These are phyloP conservation scores for Penicillium sp. DNA, from an alignment of 2,329 filamentous ascomycete genomes.

Conservation along the genomic window DNA sequence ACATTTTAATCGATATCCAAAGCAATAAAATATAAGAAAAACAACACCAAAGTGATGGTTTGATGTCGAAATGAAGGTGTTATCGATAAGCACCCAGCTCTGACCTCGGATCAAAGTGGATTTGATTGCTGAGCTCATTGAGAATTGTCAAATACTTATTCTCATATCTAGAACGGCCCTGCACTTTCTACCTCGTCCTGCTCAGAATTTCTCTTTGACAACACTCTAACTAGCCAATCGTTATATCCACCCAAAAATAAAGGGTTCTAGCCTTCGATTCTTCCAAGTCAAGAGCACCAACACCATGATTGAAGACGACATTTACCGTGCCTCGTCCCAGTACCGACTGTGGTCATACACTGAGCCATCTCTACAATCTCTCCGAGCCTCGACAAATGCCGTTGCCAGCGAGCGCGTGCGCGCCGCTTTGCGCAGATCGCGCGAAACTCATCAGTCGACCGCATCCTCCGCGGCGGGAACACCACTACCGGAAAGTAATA, in stretches of 20 bases:
- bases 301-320: conserved; percentile 80
- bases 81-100: conserved; percentile 5
- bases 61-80: no score
- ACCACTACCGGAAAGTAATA: conserved; percentile 31
- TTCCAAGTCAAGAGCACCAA: neutral
- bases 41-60: neutral
- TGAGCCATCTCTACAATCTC: conserved; percentile 64
- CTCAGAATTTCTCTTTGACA: neutral
- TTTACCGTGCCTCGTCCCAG: conserved; percentile 87
- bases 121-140: neutral
- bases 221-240: no score
- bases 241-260: neutral
- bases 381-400: conserved; percentile 75
- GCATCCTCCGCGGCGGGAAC: conserved; percentile 33
- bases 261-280: neutral
- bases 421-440: conserved; percentile 54
- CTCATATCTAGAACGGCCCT: neutral
- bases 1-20: neutral
- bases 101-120: neutral
- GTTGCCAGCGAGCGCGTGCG: conserved; percentile 69
- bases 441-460: conserved; percentile 34
- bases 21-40: neutral
- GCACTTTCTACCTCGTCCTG: no score
- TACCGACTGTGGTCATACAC: conserved; percentile 93
- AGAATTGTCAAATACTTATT: neutral